phyloP scores from a whole-genome alignment of 2,329 filamentous ascomycete species.

The Bipolaris zeicola region DNA sequence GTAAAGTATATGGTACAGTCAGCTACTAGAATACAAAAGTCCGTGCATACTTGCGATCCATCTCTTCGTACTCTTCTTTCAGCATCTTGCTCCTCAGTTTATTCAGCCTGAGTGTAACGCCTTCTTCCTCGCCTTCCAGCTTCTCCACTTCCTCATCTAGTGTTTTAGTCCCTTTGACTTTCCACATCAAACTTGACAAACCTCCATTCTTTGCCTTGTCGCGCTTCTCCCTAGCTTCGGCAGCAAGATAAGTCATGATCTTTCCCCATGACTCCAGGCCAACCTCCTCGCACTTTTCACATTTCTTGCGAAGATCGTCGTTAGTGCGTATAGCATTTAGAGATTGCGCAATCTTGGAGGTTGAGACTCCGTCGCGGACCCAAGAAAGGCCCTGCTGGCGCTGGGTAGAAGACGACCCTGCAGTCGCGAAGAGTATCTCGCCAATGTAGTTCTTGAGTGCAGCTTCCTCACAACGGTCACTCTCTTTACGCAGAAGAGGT shows the following conservation, averaged over 20 bases:
- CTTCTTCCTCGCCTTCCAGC: constrained; percentile 44
- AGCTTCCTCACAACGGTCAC: constrained; percentile 80
- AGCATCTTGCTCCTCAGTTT: constrained; percentile 43
- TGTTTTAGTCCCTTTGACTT: constrained; percentile 31
- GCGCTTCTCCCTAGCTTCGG: constrained; percentile 48
- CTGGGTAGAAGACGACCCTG: constrained; percentile 46
- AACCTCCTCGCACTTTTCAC: constrained; percentile 75
- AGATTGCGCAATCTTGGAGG: constrained; percentile 69
- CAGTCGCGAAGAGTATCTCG: constrained; percentile 82
- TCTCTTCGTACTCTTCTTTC: constrained; percentile 43
- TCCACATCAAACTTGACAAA: constrained; percentile 32
- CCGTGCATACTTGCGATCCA: constrained; percentile 43
- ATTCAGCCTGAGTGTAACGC: constrained; percentile 41
- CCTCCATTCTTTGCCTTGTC: constrained; percentile 29
- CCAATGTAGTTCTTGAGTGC: constrained; percentile 88
- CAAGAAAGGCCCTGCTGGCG: constrained; percentile 75
- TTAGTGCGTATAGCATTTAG: constrained; percentile 53
- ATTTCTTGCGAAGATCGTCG: constrained; percentile 61
- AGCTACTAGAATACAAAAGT: constrained; percentile 42
- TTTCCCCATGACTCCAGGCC: constrained; percentile 81
- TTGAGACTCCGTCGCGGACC: constrained; percentile 80
- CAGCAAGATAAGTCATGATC: constrained; percentile 74
- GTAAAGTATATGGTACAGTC: constrained; percentile 3
- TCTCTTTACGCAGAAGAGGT: constrained; percentile 66
- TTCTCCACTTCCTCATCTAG: constrained; percentile 39